Evolutionary conservation across 2,329 filamentous ascomycete species (phyloP), one percentile per base, ranked within the genome.

Genomic region (Coniella vitis): DNA sequence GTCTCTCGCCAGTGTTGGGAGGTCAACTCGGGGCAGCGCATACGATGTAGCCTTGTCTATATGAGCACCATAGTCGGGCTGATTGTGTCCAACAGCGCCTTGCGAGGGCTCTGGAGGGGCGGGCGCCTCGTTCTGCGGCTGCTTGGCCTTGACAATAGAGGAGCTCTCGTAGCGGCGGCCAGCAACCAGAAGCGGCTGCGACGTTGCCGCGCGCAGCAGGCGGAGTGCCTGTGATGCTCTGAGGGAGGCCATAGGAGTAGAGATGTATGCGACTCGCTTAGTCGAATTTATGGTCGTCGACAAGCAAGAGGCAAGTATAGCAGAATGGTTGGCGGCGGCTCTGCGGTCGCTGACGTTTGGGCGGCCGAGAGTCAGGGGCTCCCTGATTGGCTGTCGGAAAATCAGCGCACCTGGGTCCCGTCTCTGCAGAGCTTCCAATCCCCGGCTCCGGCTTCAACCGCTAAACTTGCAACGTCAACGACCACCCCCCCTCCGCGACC

Each of bases 11-110:
- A 29, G 25, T 5, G 25, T 29, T 10, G 5, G 25, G 25, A 21
- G 13, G 12, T 17, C 7, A 17, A 12, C 14, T 19, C 19, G 14
- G 14, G 42, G 35, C n/a, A 14, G 40, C 35, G 61, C 84, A 65
- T 79, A 96, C 90, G 90, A 96, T 56, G 89, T 94, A 55, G 87
- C 87, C 70, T 90, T 90, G 69, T 97, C 91, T 60, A 87, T 77
- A 44, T 83, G 83, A 38, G 84, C 85, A 57, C 78, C 77, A 66
- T 94, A 96, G 65, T 95, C 85, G 53, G 88, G 89, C 60, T 86
- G 76, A 65, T 93, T 87, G 57, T 73, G 21, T 16, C 22, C 34
- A 34, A 21, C 38, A 16, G 47, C 74, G 56, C 58, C 58, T 50
- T 64, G 68, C 54, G 61, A 63, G 55, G 61, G 63, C 55, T 66